Evolutionary conservation across 495 filamentous ascomycete species (phyloP), one percentile per base, ranked within the genome.

Genomic region (Endocarpon pusillum): DNA sequence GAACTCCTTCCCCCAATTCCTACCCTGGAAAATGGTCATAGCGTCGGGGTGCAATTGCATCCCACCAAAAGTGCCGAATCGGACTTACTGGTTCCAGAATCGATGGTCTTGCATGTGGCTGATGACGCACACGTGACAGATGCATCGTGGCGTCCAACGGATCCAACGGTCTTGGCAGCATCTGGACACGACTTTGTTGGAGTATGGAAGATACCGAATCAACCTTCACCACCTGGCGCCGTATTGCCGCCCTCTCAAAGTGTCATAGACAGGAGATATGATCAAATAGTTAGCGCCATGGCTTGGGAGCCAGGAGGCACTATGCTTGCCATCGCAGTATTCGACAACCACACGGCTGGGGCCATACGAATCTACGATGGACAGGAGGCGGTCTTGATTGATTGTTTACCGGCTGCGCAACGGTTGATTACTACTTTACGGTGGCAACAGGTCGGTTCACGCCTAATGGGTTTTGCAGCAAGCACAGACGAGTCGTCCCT

Each of bases 121-220:
- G 57, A 67, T 42, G 69, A 73, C 35, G 66, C 70, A 47, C 62
- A 75, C 46, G 59, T 86, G 61, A 66, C 81, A 42, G 67, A 69
- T 34, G 70, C 73, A 55, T 61, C 73, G 52, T 91, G 81, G 78
- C 81, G 78, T 46, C 82, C 82, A 33, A 57, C 54, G 38, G 73
- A 86, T 62, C 67, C 81, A 39, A 74, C 68, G 22, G 57, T 81
- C 49, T 64, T 91, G 52, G 77, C 75, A 44, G 72, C 73, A 41
- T 73, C 72, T 51, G 79, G 81, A 47, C 75, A 83, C 52, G 69
- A 73, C 52, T 75, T 81, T 66, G 81, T 78, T 58, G 75, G 72
- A 40, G 59, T 89, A 53, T 87, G 78, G 78, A 79, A 70, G 43
- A 48, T 85, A 32, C 66, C 71, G 42, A 43, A 37, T 32, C 22